phyloP scores from a whole-genome alignment of 371 early-diverging fungal genomes.

The Lichtheimia ornata region DNA sequence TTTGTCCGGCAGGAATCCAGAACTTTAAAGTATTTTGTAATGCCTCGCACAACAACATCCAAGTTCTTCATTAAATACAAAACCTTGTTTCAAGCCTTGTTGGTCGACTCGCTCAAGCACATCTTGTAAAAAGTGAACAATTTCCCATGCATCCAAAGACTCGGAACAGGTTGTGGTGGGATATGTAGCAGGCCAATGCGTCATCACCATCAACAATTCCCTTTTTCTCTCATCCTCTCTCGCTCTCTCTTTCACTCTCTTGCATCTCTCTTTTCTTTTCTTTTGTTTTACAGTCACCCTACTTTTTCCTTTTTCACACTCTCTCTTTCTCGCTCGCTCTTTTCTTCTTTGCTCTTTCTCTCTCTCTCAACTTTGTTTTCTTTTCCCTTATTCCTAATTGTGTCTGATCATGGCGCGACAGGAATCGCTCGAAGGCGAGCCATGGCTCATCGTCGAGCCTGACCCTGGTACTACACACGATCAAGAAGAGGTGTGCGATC shows the following conservation, averaged over 20 bases:
- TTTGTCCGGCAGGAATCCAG: no score
- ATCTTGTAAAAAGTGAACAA: no score
- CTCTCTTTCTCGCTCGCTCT: not conserved
- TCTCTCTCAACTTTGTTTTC: not conserved
- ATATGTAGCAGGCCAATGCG: conserved; percentile 9
- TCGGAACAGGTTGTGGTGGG: conserved; percentile 5
- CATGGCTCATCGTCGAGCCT: conserved; percentile 24
- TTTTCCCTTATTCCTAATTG: conserved; percentile 6
- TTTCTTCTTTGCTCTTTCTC: not conserved
- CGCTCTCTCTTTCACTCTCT: not conserved
- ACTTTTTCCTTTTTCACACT: not conserved
- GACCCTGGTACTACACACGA: conserved; percentile 17
- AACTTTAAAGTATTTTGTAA: no score
- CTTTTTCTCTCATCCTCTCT: not conserved
- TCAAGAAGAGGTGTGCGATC: not conserved
- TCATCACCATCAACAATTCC: conserved; percentile 7
- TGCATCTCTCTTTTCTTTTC: not conserved
- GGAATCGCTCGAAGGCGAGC: conserved; percentile 19
- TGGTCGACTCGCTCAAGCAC: no score
- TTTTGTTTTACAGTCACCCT: conserved; percentile 6
- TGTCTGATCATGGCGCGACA: conserved; percentile 14
- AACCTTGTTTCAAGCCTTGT: no score
- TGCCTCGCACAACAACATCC: no score
- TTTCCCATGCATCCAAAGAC: conserved; percentile 4
- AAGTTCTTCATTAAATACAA: no score